A percentile compares a stretch with the other conserved stretches of the same genome.
phyloP scores from a whole-genome alignment of 225 moss, liverwort and hornwort genomes.

The Polytrichum commune region DNA sequence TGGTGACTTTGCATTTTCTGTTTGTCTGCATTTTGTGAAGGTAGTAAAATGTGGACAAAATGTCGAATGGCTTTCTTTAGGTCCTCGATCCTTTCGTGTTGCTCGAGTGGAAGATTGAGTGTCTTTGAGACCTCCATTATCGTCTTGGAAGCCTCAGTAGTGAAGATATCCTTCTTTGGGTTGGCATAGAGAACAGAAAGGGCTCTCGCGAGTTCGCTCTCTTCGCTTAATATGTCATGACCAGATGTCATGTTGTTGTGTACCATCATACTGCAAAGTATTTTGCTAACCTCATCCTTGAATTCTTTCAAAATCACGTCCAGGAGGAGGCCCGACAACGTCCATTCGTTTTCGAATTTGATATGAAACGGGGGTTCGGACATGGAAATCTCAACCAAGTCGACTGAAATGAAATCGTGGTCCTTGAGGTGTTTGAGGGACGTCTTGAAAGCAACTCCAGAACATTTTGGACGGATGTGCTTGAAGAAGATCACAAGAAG shows the following conservation, averaged over 20 bases:
- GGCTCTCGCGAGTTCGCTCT: background rate
- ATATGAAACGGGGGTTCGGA: no score
- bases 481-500: slow-evolving; percentile 5
- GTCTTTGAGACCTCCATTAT: background rate
- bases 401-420: background rate
- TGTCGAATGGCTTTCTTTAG: background rate
- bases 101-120: background rate
- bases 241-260: background rate
- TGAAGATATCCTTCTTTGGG: background rate
- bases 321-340: background rate
- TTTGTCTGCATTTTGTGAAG: slow-evolving; percentile 5
- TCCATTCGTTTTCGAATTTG: background rate
- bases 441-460: background rate
- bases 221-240: background rate
- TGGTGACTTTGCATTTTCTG: background rate
- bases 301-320: background rate
- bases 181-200: background rate
- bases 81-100: background rate
- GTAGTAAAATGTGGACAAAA: background rate
- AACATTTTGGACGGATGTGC: background rate
- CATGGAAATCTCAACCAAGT: no score
- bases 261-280: background rate
- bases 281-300: slow-evolving; percentile 5
- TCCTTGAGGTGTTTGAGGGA: slow-evolving; percentile 1
- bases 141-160: background rate